phyloP scores from a whole-genome alignment of 768 basidiomycete genomes.

The Vararia minispora region DNA sequence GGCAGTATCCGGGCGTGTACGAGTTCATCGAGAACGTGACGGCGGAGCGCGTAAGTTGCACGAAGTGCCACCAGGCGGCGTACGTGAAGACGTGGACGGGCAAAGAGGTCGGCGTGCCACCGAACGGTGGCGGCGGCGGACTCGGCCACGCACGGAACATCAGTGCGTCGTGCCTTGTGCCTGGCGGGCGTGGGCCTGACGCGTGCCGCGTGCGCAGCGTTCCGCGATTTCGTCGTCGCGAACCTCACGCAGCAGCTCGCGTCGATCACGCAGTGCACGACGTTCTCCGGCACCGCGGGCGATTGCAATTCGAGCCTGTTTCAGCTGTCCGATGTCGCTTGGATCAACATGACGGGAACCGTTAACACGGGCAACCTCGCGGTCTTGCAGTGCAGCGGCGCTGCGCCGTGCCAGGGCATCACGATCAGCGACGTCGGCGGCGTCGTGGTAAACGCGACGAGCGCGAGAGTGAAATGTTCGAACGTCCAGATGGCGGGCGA shows the following conservation, averaged over 20 bases:
- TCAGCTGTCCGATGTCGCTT: conserved; percentile 23
- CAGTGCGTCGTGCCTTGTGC: no score
- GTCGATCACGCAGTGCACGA: conserved; percentile 21
- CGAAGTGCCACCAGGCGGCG: conserved; percentile 9
- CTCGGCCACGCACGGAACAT: no score
- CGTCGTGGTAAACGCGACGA: no score
- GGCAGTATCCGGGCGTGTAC: conserved; percentile 23
- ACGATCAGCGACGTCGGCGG: conserved; percentile 10
- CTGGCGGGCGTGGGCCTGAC: conserved; percentile 3
- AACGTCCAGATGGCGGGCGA: no score
- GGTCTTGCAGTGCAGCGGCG: conserved; percentile 23
- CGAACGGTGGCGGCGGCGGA: conserved; percentile 23
- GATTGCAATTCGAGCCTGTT: conserved; percentile 25
- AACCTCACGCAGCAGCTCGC: conserved; percentile 16
- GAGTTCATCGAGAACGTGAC: conserved; percentile 24
- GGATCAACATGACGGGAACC: conserved; percentile 20
- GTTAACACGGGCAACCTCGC: conserved; percentile 17
- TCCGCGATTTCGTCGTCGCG: conserved; percentile 17
- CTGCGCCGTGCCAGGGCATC: conserved; percentile 20
- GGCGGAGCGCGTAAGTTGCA: conserved; percentile 18
- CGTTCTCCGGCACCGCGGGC: conserved; percentile 23
- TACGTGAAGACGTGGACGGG: conserved; percentile 29
- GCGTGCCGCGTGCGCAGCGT: conserved; percentile 11
- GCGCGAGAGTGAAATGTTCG: no score
- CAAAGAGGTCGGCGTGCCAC: conserved; percentile 21